Evolutionary conservation across 768 basidiomycete genomes (phyloP).

Genomic region (Tylopilus subfusipes): DNA sequence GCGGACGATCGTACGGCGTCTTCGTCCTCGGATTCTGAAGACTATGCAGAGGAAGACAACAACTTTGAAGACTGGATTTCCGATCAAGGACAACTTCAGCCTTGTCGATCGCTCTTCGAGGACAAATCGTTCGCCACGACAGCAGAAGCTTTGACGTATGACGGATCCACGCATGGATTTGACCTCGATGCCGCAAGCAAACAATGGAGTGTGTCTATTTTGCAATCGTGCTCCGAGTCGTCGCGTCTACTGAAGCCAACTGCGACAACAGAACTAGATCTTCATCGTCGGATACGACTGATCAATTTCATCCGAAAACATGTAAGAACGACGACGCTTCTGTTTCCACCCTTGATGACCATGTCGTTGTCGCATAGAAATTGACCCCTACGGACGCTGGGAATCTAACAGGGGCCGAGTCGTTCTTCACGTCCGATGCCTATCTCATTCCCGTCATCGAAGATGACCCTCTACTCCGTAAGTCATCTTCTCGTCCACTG

Average conservation of each 20-base stretch:
- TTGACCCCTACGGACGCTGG: slow-evolving; percentile 42
- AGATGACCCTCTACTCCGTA: slow-evolving; percentile 89
- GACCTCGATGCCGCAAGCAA: slow-evolving; percentile 52
- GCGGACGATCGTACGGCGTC: slow-evolving; percentile 11
- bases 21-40: slow-evolving; percentile 25
- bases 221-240: background rate
- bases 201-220: slow-evolving; percentile 49
- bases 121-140: slow-evolving; percentile 56
- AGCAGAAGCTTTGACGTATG: slow-evolving; percentile 57
- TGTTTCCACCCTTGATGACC: background rate
- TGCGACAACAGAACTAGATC: slow-evolving; percentile 58
- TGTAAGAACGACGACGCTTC: slow-evolving; percentile 35
- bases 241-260: background rate
- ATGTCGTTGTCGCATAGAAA: slow-evolving; percentile 42
- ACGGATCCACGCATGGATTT: slow-evolving; percentile 57
- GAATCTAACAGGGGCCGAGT: slow-evolving; percentile 53
- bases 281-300: slow-evolving; percentile 73
- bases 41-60: slow-evolving; percentile 45
- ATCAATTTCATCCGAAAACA: slow-evolving; percentile 85
- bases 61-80: slow-evolving; percentile 81
- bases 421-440: slow-evolving; percentile 68
- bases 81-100: slow-evolving; percentile 50
- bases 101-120: slow-evolving; percentile 76
- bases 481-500: slow-evolving; percentile 25
- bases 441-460: slow-evolving; percentile 80